phyloP scores from a whole-genome alignment of 2,329 filamentous ascomycete genomes.

The Helotiales sp. region DNA sequence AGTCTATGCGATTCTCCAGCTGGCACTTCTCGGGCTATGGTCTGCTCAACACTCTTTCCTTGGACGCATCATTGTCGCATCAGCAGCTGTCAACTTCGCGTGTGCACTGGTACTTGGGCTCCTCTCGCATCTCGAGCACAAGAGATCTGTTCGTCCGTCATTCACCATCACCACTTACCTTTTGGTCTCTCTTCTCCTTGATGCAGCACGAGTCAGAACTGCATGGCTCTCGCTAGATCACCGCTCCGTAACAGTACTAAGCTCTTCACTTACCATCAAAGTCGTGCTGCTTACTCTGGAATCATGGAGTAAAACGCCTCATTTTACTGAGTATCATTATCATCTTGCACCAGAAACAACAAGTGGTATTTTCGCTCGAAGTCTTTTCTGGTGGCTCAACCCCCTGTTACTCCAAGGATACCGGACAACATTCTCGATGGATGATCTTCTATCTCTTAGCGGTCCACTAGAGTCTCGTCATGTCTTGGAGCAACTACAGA shows the following conservation, averaged over 20 bases:
- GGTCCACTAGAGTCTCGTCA: no score
- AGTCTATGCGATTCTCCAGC: neutral
- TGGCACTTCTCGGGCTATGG: slow-evolving; percentile 24
- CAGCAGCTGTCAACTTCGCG: neutral
- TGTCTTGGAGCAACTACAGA: no score
- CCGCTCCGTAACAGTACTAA: no score
- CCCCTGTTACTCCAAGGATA: neutral
- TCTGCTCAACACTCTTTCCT: neutral
- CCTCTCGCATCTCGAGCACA: neutral
- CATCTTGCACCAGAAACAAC: neutral
- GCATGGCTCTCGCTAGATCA: no score
- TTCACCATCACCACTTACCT: neutral
- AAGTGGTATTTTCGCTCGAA: neutral
- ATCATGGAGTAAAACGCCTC: no score
- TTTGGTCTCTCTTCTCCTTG: neutral
- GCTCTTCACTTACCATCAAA: no score
- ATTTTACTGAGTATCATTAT: no score
- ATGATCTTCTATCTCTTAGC: no score
- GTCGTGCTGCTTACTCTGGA: no score
- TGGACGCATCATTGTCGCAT: neutral
- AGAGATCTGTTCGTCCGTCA: neutral
- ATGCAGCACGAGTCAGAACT: neutral
- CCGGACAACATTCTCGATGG: neutral
- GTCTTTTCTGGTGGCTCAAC: neutral
- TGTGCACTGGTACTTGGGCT: neutral